Conservation (phyloP, 257 asterid species). For the Nyctanthes arbortristis region DNA sequence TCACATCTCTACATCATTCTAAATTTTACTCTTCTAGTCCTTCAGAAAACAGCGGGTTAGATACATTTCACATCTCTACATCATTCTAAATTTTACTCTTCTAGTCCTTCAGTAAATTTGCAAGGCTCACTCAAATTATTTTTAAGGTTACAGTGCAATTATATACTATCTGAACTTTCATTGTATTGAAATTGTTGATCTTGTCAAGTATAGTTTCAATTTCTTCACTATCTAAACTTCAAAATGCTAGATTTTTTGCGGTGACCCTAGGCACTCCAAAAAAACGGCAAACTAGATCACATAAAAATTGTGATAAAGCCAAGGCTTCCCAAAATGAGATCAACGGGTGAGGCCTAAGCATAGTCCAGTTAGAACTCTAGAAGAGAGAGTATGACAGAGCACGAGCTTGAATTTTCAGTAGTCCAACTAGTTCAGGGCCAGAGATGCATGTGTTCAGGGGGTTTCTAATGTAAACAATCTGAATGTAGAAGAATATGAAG, state of each 20-base stretch:
- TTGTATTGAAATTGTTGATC: not conserved
- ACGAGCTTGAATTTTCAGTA: constrained; percentile 81
- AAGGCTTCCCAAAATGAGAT: constrained; percentile 38
- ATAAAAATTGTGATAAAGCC: constrained; percentile 73
- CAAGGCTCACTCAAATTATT: not conserved
- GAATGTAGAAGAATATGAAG: constrained; percentile 47
- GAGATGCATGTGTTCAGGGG: constrained; percentile 39
- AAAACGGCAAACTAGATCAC: constrained; percentile 57
- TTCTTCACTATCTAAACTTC: constrained; percentile 16
- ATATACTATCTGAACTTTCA: constrained; percentile 1
- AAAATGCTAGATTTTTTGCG: constrained; percentile 60
- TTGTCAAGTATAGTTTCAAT: not conserved
- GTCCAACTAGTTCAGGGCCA: constrained; percentile 50
- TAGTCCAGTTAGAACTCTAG: constrained; percentile 65
- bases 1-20: no score
- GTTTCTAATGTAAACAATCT: constrained; percentile 46
- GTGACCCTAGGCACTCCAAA: no score
- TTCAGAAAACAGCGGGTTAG: not conserved
- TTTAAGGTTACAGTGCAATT: not conserved
- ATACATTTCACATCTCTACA: not conserved
- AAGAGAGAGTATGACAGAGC: constrained; percentile 95
- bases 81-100: not conserved
- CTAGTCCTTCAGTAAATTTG: not conserved
- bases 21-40: no score
- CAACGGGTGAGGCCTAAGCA: constrained; percentile 54